Conservation (phyloP, 306 rosid genomes). For the Bauhinia variegata region DNA sequence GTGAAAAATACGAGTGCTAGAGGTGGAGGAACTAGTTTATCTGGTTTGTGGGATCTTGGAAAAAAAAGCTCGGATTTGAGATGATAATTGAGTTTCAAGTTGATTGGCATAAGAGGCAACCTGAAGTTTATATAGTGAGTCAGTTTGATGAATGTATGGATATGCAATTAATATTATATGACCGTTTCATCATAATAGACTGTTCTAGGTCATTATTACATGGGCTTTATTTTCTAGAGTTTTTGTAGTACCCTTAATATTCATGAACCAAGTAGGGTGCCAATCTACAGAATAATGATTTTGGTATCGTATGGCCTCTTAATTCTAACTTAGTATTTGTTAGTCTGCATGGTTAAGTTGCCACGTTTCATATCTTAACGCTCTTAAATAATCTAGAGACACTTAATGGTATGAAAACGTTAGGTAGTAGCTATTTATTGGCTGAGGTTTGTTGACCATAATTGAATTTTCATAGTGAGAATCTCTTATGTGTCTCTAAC, state of each 20-base stretch:
- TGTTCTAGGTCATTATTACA: conserved; percentile 49
- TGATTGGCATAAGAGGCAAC: conserved; percentile 28
- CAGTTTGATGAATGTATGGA: conserved; percentile 40
- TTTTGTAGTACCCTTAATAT: conserved; percentile 9
- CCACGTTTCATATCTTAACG: neutral
- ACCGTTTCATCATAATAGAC: conserved; percentile 27
- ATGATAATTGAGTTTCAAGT: conserved; percentile 9
- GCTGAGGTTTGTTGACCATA: neutral
- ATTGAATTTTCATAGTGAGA: conserved; percentile 10
- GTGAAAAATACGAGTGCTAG: neutral
- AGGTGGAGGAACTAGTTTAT: conserved; percentile 4
- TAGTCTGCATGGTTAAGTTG: neutral
- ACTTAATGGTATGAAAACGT: neutral
- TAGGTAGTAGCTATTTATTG: neutral
- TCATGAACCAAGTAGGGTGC: conserved; percentile 19
- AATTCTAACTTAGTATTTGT: conserved; percentile 17
- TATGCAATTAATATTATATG: conserved; percentile 35
- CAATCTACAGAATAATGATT: conserved; percentile 17
- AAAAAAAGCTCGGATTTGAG: conserved; percentile 31
- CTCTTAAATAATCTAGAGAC: neutral
- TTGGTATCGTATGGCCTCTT: too few relatives aligned
- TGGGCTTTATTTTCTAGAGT: conserved; percentile 36
- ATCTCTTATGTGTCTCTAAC: conserved; percentile 4
- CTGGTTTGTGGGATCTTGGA: conserved; percentile 32
- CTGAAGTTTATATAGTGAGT: conserved; percentile 36